phyloP scores from a whole-genome alignment of 208 protist species.

The Acanthamoeba sp. region DNA sequence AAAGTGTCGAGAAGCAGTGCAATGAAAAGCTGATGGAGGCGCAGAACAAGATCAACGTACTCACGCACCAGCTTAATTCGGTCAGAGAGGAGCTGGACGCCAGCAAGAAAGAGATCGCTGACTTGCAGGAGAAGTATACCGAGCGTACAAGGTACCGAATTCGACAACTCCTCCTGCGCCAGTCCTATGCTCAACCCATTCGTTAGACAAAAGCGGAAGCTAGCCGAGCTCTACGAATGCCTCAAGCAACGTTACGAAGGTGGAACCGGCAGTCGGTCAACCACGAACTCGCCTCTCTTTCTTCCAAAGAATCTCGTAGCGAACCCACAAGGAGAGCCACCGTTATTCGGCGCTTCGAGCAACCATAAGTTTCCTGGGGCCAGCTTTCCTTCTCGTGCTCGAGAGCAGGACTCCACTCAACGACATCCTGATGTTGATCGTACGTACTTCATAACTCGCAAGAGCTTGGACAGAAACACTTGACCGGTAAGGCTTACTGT shows the following conservation, averaged over 20 bases:
- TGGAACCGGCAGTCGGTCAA: not conserved
- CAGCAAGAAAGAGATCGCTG: not conserved
- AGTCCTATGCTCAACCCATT: not conserved
- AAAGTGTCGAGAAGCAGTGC: constrained; percentile 65
- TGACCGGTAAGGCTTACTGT: not conserved
- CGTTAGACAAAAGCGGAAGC: constrained; percentile 59
- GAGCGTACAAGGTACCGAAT: constrained; percentile 29
- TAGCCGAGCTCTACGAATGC: constrained; percentile 66
- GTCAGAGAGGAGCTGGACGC: constrained; percentile 34
- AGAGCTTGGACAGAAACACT: not conserved
- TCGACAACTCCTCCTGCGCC: not conserved
- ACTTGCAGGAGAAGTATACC: constrained; percentile 62
- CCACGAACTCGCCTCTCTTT: constrained; percentile 52
- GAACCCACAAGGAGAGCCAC: not conserved
- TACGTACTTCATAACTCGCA: not conserved
- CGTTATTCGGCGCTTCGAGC: not conserved
- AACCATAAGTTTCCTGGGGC: not conserved
- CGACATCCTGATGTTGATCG: not conserved
- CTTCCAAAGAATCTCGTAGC: not conserved
- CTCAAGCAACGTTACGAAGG: constrained; percentile 65
- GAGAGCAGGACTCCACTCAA: not conserved
- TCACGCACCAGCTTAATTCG: constrained; percentile 61
- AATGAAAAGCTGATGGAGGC: constrained; percentile 65
- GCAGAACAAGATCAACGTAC: constrained; percentile 66
- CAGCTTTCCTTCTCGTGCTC: not conserved